Evolutionary conservation across 176 grass and related monocot species (phyloP).

Genomic region (Secale cereale): DNA sequence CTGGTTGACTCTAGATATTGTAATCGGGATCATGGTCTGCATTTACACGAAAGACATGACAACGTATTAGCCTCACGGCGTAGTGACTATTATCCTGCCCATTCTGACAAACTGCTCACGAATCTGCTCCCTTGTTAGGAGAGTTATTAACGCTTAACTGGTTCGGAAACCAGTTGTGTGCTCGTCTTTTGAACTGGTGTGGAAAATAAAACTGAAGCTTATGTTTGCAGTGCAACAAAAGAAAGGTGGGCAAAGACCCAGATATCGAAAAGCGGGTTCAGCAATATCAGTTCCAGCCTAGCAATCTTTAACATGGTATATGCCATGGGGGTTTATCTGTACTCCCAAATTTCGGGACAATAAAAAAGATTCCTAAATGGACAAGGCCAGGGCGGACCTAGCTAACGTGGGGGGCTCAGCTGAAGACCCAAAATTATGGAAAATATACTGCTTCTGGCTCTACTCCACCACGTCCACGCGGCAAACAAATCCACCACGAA

Average conservation of each 20-base stretch:
- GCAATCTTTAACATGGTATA: neutral
- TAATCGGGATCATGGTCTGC: conserved; percentile 66
- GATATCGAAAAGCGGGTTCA: neutral
- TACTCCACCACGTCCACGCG: neutral
- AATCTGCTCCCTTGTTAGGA: neutral
- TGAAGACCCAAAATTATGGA: neutral
- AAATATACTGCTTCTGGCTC: neutral
- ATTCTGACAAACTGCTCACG: neutral
- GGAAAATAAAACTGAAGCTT: neutral
- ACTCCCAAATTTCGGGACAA: neutral
- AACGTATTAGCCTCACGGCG: neutral
- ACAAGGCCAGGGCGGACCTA: neutral
- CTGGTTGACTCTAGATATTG: conserved; percentile 93
- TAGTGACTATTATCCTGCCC: neutral
- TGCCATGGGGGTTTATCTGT: neutral
- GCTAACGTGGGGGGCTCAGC: neutral
- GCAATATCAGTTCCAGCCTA: neutral
- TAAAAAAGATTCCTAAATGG: neutral
- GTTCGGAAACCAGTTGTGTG: neutral
- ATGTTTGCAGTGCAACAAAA: neutral
- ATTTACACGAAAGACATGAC: neutral
- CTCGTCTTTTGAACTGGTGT: neutral
- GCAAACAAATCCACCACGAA: neutral
- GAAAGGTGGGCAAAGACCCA: neutral
- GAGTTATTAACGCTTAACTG: neutral